Evolutionary conservation across 208 protist species (phyloP), one percentile per base, ranked within the genome.

Genomic region (Leishmania tropica): DNA sequence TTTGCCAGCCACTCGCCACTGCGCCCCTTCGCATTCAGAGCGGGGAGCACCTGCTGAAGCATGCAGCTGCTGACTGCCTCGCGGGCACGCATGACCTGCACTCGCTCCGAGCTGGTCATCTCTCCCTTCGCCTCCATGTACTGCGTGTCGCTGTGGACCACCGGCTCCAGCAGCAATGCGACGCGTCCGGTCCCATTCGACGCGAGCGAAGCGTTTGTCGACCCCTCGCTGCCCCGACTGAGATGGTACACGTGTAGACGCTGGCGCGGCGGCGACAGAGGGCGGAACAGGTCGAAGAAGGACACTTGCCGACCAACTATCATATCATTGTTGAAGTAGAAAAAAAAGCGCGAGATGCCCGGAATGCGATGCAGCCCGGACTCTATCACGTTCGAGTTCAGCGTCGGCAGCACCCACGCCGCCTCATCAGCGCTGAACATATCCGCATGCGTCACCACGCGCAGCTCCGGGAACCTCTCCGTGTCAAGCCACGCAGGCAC

Each of bases 221-320:
- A 31, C 1, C n/a, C 71, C 10, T 21, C 37, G 24, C 35, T 60
- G 3, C 6, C 28, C 70, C 31, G 7, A 19, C 28, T 21, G 24
- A 77, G 19, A 21, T 77, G 31, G 11, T 58, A 58, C n/a, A 83
- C 10, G 19, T 78, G 79, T 28, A 83, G 42, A 19, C 60, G 51
- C 42, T 75, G 31, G n/a, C 75, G 72, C 0, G 47, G 54, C 17
- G 83, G 86, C 2, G 87, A 89, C 58, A 92, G 78, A 1, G 87
- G 87, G 24, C 89, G 76, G 64, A 92, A 89, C 24, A 89, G 79
- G 73, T 92, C 89, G 42, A 92, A 89, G 37, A 89, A 40, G 0
- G 87, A 90, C 17, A 92, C 45, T 17, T 53, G 78, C 0, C 85
- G n/a, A n/a, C n/a, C n/a, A n/a, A n/a, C n/a, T n/a, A n/a, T n/a